Evolutionary conservation across 306 rosid genomes (phyloP).

Genomic region (Rubus parviflorus): DNA sequence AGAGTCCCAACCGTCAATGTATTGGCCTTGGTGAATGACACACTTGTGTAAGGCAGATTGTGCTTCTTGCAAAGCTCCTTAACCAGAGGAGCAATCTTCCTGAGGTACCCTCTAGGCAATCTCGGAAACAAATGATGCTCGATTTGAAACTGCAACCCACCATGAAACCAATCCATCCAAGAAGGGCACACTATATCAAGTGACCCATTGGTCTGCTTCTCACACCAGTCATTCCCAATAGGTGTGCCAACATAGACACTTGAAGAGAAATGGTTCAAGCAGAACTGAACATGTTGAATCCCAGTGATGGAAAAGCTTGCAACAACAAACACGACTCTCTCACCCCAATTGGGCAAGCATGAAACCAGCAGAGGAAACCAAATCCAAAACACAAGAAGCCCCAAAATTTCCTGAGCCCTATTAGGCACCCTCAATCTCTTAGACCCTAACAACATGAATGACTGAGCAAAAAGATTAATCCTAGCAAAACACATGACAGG

Average conservation of each 20-base stretch:
- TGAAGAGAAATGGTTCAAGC: conserved; percentile 70
- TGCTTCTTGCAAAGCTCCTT: conserved; percentile 65
- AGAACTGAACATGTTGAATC: conserved; percentile 74
- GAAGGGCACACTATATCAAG: conserved; percentile 46
- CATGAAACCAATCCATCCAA: conserved; percentile 94
- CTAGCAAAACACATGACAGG: conserved; percentile 78
- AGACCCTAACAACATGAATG: conserved; percentile 43
- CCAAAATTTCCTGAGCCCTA: conserved; percentile 49
- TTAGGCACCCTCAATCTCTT: conserved; percentile 44
- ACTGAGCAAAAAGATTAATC: conserved; percentile 60
- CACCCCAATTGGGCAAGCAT: conserved; percentile 54
- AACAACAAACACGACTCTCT: conserved; percentile 54
- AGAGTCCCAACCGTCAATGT: conserved; percentile 49
- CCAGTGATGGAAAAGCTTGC: conserved; percentile 56
- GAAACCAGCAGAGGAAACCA: conserved; percentile 75
- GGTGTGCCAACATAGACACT: conserved; percentile 69
- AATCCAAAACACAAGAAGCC: conserved; percentile 64
- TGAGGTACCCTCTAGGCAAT: conserved; percentile 46
- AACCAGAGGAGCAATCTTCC: conserved; percentile 62
- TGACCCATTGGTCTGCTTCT: conserved; percentile 63
- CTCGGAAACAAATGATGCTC: conserved; percentile 77
- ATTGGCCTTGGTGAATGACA: conserved; percentile 68
- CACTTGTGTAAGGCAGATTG: conserved; percentile 54
- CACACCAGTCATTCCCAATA: conserved; percentile 55
- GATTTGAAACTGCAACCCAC: conserved; percentile 83